These are phyloP conservation scores for Phytopythium cucurbitacearum DNA, from an alignment of 352 stramenopile genomes.

Conservation along the genomic window DNA sequence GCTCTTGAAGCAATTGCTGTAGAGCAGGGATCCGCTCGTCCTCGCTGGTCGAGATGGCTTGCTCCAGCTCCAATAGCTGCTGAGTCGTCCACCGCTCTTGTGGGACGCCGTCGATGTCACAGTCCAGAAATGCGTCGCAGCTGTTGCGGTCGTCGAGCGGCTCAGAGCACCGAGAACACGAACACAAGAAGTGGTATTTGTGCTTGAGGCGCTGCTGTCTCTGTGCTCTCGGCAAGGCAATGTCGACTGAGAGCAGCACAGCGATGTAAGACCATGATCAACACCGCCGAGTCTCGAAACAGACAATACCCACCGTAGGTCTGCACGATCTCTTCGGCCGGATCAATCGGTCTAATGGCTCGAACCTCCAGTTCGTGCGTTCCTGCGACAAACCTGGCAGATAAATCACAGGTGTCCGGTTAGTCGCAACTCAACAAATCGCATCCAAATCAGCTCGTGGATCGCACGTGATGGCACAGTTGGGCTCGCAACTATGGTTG, in stretches of 20 bases:
- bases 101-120: slow-evolving; percentile 37
- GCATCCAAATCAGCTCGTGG: background rate
- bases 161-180: slow-evolving; percentile 40
- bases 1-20: slow-evolving; percentile 16
- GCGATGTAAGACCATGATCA: slow-evolving; percentile 5
- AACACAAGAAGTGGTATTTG: slow-evolving; percentile 67
- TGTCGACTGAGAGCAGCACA: slow-evolving; percentile 34
- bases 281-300: background rate
- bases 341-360: slow-evolving; percentile 40
- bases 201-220: slow-evolving; percentile 34
- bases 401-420: background rate
- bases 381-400: slow-evolving; percentile 32
- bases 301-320: slow-evolving; percentile 41
- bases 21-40: slow-evolving; percentile 18
- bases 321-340: slow-evolving; percentile 55
- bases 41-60: slow-evolving; percentile 14
- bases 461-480: slow-evolving; percentile 60
- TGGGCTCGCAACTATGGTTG: slow-evolving; percentile 74
- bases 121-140: slow-evolving; percentile 38
- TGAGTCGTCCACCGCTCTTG: slow-evolving; percentile 30
- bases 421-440: background rate
- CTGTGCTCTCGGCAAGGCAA: slow-evolving; percentile 39
- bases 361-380: slow-evolving; percentile 47
- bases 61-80: slow-evolving; percentile 22
- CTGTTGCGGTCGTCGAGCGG: slow-evolving; percentile 22